phyloP scores from a whole-genome alignment of 2,329 filamentous ascomycete genomes.

The Fusarium gaditjirri region DNA sequence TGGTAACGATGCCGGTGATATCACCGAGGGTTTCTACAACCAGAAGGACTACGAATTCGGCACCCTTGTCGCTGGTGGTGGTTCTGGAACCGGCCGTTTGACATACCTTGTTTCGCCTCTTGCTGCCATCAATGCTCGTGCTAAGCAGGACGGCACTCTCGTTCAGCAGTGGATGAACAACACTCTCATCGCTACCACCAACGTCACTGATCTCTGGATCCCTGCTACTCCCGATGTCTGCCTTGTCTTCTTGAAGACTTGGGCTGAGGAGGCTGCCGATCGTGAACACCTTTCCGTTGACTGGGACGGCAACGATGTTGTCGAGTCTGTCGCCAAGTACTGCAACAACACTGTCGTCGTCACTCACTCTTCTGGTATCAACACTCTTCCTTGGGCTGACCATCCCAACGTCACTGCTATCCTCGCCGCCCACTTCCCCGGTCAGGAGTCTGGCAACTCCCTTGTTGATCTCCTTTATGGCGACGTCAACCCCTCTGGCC shows the following conservation, averaged over 20 bases:
- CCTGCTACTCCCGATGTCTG: slow-evolving; percentile 70
- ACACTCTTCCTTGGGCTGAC: slow-evolving; percentile 75
- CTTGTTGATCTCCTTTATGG: slow-evolving; percentile 75
- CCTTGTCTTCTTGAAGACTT: slow-evolving; percentile 72
- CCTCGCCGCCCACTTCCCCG: slow-evolving; percentile 75
- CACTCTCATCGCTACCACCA: slow-evolving; percentile 52
- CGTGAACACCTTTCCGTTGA: slow-evolving; percentile 64
- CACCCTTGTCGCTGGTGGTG: slow-evolving; percentile 68
- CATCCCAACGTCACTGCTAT: slow-evolving; percentile 74
- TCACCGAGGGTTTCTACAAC: slow-evolving; percentile 73
- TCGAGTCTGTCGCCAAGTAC: slow-evolving; percentile 70
- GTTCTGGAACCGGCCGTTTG: slow-evolving; percentile 54
- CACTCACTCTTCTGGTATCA: slow-evolving; percentile 74
- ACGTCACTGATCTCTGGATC: slow-evolving; percentile 58
- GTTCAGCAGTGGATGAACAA: slow-evolving; percentile 60
- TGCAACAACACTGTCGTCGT: slow-evolving; percentile 73
- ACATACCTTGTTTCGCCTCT: slow-evolving; percentile 53
- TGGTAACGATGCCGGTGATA: slow-evolving; percentile 61
- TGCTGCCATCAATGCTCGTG: slow-evolving; percentile 57
- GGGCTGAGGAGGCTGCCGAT: slow-evolving; percentile 73
- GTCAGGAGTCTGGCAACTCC: slow-evolving; percentile 76
- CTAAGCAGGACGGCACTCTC: slow-evolving; percentile 57
- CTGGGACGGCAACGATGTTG: slow-evolving; percentile 70
- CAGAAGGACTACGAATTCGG: slow-evolving; percentile 71
- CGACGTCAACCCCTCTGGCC: slow-evolving; percentile 73